phyloP scores from a whole-genome alignment of 495 filamentous ascomycete genomes.

The Penicillium pulvis region DNA sequence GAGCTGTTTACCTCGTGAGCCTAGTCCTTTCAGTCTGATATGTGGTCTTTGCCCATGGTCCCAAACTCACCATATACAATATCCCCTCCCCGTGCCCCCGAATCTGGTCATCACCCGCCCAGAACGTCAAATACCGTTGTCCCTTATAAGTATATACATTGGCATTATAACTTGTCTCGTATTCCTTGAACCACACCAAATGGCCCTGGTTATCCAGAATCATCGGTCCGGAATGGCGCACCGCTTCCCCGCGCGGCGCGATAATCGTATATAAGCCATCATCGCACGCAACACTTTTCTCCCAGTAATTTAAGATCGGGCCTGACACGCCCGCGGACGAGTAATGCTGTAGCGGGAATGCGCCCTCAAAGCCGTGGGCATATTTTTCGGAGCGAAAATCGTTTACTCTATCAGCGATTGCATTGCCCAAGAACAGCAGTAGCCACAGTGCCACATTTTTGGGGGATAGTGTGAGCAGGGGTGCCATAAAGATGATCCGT shows the following conservation, averaged over 20 bases:
- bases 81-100: slow-evolving; percentile 49
- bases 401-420: slow-evolving; percentile 9
- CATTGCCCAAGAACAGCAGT: background rate
- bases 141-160: slow-evolving; percentile 44
- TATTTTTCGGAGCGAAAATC: slow-evolving; percentile 25
- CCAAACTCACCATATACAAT: slow-evolving; percentile 49
- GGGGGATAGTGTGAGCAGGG: background rate
- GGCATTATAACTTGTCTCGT: slow-evolving; percentile 42
- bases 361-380: slow-evolving; percentile 37
- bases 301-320: slow-evolving; percentile 40
- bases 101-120: slow-evolving; percentile 51
- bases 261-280: slow-evolving; percentile 45
- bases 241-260: slow-evolving; percentile 42
- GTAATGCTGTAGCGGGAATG: slow-evolving; percentile 44
- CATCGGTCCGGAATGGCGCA: slow-evolving; percentile 40
- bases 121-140: slow-evolving; percentile 51
- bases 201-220: slow-evolving; percentile 47
- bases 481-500: background rate
- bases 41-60: background rate
- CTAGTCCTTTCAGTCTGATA: background rate
- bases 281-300: slow-evolving; percentile 31
- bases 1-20: slow-evolving; percentile 31
- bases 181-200: slow-evolving; percentile 44
- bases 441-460: background rate
- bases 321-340: slow-evolving; percentile 37